phyloP scores from a whole-genome alignment of 1,284 basidiomycete species.

The Cronartium quercuum region DNA sequence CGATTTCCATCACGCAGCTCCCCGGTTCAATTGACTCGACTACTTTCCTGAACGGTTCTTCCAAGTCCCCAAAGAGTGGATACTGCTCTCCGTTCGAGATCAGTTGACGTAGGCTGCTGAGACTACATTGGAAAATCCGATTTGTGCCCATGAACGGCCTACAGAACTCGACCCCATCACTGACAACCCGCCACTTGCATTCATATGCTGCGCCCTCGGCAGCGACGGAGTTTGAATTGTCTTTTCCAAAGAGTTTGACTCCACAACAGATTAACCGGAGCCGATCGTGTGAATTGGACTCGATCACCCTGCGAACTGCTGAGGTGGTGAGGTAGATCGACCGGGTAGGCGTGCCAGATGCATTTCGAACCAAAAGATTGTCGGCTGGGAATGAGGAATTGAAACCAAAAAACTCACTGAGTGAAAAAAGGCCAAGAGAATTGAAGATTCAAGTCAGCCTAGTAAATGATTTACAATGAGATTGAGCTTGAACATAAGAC shows the following conservation, averaged over 20 bases:
- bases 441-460: neutral
- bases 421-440: conserved; percentile 31
- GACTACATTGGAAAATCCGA: conserved; percentile 60
- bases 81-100: conserved; percentile 63
- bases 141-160: conserved; percentile 67
- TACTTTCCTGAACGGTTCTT: conserved; percentile 8
- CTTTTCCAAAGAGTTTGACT: conserved; percentile 64
- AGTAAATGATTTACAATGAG: neutral
- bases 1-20: conserved; percentile 32
- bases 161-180: conserved; percentile 76
- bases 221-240: conserved; percentile 53
- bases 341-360: conserved; percentile 66
- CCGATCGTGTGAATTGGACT: conserved; percentile 74
- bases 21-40: conserved; percentile 9
- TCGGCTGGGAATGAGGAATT: conserved; percentile 65
- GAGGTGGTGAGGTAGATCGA: conserved; percentile 85
- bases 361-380: conserved; percentile 81
- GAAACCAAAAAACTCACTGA: conserved; percentile 68
- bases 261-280: conserved; percentile 85
- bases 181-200: conserved; percentile 61
- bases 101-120: conserved; percentile 62
- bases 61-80: conserved; percentile 51
- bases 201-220: conserved; percentile 50
- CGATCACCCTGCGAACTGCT: conserved; percentile 65
- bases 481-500: conserved; percentile 3